Conservation (phyloP, 345 rosid genomes). For the Lepidium sativum region DNA sequence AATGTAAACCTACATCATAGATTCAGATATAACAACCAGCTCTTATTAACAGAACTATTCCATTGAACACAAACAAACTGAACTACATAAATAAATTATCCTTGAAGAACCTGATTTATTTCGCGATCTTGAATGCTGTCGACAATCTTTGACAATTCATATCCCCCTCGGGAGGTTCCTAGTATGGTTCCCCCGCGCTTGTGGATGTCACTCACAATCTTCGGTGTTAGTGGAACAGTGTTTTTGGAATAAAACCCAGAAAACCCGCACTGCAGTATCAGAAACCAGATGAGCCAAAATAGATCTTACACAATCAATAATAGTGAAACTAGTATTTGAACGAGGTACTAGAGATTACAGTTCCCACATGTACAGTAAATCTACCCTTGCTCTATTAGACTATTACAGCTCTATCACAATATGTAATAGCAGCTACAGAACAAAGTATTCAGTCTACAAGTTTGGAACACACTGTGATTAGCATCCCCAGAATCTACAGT, state of each 20-base stretch:
- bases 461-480: background rate
- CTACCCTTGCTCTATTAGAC: background rate
- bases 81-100: background rate
- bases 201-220: constrained; percentile 73
- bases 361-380: background rate
- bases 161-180: constrained; percentile 85
- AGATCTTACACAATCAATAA: background rate
- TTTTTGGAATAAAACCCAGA: constrained; percentile 81
- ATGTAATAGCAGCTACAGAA: background rate
- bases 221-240: constrained; percentile 53
- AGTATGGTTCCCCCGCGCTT: constrained; percentile 88
- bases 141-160: constrained; percentile 66
- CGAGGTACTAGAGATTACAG: background rate
- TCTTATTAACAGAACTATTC: background rate
- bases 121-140: constrained; percentile 91
- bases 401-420: background rate
- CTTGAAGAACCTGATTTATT: constrained; percentile 62
- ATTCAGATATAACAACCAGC: background rate
- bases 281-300: background rate
- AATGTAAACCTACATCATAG: constrained; percentile 53
- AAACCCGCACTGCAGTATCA: constrained; percentile 67
- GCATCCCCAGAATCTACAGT: background rate
- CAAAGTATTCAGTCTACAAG: background rate
- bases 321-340: background rate
- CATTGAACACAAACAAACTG: background rate